Percentiles rank a stretch among this genome's conserved stretches.
Conservation (phyloP, 2,329 filamentous ascomycete genomes). For the Metarhizium humberi region DNA sequence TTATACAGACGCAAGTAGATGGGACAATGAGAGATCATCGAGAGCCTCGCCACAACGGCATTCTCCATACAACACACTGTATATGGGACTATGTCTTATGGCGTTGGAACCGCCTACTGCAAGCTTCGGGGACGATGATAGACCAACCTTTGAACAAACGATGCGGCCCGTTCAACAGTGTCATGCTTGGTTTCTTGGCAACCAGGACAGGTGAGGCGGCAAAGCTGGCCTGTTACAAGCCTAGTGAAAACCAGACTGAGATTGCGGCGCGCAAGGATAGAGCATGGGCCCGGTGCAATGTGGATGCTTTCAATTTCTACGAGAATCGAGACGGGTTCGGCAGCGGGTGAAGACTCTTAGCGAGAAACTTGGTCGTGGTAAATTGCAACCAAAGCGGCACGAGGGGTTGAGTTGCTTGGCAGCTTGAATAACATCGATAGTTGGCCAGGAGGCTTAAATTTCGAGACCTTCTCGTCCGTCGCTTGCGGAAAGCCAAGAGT, state of each 20-base stretch:
- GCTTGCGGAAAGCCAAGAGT: too few species aligned
- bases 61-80: conserved; percentile 25
- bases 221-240: background rate
- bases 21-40: background rate
- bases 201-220: background rate
- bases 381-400: background rate
- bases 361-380: too few species aligned
- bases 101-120: too few species aligned
- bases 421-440: background rate
- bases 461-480: too few species aligned
- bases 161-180: background rate
- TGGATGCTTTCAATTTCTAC: background rate
- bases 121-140: conserved; percentile 10
- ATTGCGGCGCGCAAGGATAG: background rate
- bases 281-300: background rate
- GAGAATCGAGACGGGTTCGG: background rate
- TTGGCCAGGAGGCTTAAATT: too few species aligned
- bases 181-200: background rate
- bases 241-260: background rate
- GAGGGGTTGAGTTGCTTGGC: background rate
- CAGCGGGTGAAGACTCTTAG: too few species aligned
- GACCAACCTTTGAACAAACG: too few species aligned
- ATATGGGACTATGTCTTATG: conserved; percentile 16
- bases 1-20: background rate
- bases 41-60: conserved; percentile 9